phyloP scores from a whole-genome alignment of 331 rosid genomes.

The Saraca asoca region DNA sequence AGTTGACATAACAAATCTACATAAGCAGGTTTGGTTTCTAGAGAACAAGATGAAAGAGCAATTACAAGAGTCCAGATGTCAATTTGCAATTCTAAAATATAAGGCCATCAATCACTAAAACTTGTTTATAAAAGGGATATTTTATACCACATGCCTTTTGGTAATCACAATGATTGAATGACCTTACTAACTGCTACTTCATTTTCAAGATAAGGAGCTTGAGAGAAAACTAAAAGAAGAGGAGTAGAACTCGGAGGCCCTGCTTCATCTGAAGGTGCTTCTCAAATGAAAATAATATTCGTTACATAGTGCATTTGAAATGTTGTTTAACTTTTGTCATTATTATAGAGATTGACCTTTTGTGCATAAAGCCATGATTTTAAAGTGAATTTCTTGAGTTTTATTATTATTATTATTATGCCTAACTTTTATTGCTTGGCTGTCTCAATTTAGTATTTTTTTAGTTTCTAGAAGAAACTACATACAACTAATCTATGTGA shows the following conservation, averaged over 20 bases:
- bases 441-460: not conserved
- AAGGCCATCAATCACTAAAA: slow-evolving; percentile 52
- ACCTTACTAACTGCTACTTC: slow-evolving; percentile 13
- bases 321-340: not conserved
- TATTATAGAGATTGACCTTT: not conserved
- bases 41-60: slow-evolving; percentile 65
- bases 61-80: slow-evolving; percentile 59
- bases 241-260: slow-evolving; percentile 50
- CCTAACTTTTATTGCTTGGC: not conserved
- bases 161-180: slow-evolving; percentile 4
- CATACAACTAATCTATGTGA: not conserved
- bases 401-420: not conserved
- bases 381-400: not conserved
- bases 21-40: slow-evolving; percentile 66
- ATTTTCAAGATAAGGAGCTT: slow-evolving; percentile 60
- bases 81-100: slow-evolving; percentile 57
- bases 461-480: not conserved
- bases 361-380: not conserved
- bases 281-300: not conserved
- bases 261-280: slow-evolving; percentile 64
- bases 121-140: not conserved
- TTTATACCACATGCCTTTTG: not conserved
- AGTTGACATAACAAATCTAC: not conserved
- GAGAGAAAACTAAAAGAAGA: slow-evolving; percentile 72
- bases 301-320: not conserved